These are phyloP conservation scores for Alternaria rosae DNA, from an alignment of 2,329 filamentous ascomycete species.

Conservation along the genomic window DNA sequence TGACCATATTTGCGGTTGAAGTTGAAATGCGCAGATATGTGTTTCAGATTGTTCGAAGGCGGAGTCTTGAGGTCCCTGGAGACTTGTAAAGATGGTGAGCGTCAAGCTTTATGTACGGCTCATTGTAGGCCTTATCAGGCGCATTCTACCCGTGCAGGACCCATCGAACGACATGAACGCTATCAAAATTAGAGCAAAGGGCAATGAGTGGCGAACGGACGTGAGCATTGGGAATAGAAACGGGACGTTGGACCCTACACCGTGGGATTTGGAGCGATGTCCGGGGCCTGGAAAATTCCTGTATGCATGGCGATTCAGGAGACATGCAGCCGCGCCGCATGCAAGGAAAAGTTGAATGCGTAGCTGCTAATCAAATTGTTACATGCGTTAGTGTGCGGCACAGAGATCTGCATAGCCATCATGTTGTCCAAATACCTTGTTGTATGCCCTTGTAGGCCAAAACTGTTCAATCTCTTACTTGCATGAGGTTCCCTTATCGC, in stretches of 20 bases:
- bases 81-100: neutral
- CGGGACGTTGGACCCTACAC: neutral
- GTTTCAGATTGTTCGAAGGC: neutral
- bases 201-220: neutral
- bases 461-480: no score
- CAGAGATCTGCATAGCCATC: no score
- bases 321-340: neutral
- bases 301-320: neutral
- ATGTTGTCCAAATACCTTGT: no score
- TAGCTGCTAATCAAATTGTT: no score
- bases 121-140: neutral
- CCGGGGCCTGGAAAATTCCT: neutral
- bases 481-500: no score
- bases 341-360: no score
- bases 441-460: no score
- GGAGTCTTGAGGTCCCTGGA: constrained; percentile 7
- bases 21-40: neutral
- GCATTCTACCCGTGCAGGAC: neutral
- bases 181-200: neutral
- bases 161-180: neutral
- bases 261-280: neutral
- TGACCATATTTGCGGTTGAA: constrained; percentile 4
- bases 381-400: no score
- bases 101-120: constrained; percentile 12
- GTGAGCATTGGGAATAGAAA: neutral